Evolutionary conservation across 140 eudicot genomes (phyloP).

Genomic region (Stevia rebaudiana): DNA sequence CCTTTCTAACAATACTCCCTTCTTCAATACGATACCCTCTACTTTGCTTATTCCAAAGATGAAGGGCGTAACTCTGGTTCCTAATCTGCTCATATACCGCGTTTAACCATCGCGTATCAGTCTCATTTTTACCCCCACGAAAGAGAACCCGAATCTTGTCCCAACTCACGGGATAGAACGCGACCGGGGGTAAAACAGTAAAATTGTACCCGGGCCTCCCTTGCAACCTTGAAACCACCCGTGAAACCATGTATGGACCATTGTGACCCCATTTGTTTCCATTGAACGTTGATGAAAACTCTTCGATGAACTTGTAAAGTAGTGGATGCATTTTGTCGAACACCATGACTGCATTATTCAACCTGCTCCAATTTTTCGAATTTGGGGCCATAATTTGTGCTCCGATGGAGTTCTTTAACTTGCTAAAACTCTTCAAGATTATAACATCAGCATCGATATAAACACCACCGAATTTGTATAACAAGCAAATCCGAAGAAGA

Average conservation of each 20-base stretch:
- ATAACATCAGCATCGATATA: conserved; percentile 71
- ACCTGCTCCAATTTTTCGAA: conserved; percentile 57
- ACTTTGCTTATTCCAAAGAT: conserved; percentile 84
- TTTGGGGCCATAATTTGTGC: conserved; percentile 47
- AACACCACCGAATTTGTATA: conserved; percentile 69
- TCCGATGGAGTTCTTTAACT: conserved; percentile 50
- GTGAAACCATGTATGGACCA: conserved; percentile 82
- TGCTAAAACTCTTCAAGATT: conserved; percentile 39
- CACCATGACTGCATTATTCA: conserved; percentile 79
- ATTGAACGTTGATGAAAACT: conserved; percentile 40
- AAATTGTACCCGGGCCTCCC: conserved; percentile 46
- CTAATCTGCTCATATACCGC: conserved; percentile 40
- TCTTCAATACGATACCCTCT: conserved; percentile 40
- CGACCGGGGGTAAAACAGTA: conserved; percentile 54
- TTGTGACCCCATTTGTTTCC: conserved; percentile 69
- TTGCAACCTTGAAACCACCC: conserved; percentile 55
- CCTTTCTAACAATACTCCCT: conserved; percentile 54
- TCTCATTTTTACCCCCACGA: conserved; percentile 34
- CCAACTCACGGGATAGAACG: conserved; percentile 79
- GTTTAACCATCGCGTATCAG: conserved; percentile 37
- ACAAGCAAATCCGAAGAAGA: conserved; percentile 56
- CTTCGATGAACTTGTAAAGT: conserved; percentile 64
- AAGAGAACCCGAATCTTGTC: conserved; percentile 46
- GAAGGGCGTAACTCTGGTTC: conserved; percentile 48
- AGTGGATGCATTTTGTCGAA: conserved; percentile 75